Evolutionary conservation across 352 stramenopile genomes (phyloP).

Genomic region (Pythium periplocum): DNA sequence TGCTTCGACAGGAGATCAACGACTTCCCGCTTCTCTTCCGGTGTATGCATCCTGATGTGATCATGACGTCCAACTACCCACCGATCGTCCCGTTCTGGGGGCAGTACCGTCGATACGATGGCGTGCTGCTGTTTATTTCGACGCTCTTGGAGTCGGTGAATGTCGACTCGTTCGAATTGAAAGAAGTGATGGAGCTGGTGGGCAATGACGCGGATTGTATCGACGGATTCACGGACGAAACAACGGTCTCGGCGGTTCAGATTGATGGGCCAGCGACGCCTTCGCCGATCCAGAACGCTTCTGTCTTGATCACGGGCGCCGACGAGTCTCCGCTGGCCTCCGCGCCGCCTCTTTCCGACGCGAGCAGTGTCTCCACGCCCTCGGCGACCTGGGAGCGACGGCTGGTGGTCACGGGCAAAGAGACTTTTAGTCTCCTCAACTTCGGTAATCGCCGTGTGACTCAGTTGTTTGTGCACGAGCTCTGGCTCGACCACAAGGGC

Average conservation of each 20-base stretch:
- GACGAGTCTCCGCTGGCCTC: too few relatives aligned
- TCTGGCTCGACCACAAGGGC: constrained; percentile 83
- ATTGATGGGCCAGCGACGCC: constrained; percentile 7
- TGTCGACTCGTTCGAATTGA: constrained; percentile 66
- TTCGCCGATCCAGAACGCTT: constrained; percentile 17
- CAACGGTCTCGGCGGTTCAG: too few relatives aligned
- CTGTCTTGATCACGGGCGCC: not conserved
- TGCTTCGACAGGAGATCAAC: constrained; percentile 63
- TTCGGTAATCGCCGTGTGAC: constrained; percentile 58
- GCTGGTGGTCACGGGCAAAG: constrained; percentile 75
- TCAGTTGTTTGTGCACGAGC: constrained; percentile 80
- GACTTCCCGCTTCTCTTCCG: constrained; percentile 75
- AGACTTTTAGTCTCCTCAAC: constrained; percentile 70
- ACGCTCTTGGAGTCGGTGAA: constrained; percentile 69
- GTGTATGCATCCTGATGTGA: constrained; percentile 70
- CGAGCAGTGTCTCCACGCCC: constrained; percentile 32
- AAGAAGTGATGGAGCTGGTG: constrained; percentile 72
- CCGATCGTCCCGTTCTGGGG: constrained; percentile 84
- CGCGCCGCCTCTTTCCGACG: constrained; percentile 1
- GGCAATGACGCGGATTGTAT: constrained; percentile 61
- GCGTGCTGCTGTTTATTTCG: constrained; percentile 77
- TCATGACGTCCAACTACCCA: constrained; percentile 81
- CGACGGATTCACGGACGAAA: constrained; percentile 35
- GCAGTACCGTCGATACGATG: constrained; percentile 79
- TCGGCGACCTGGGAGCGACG: constrained; percentile 64